Base-by-base conservation (phyloP, 495 filamentous ascomycete genomes). In the Penicillium tannophilum region DNA sequence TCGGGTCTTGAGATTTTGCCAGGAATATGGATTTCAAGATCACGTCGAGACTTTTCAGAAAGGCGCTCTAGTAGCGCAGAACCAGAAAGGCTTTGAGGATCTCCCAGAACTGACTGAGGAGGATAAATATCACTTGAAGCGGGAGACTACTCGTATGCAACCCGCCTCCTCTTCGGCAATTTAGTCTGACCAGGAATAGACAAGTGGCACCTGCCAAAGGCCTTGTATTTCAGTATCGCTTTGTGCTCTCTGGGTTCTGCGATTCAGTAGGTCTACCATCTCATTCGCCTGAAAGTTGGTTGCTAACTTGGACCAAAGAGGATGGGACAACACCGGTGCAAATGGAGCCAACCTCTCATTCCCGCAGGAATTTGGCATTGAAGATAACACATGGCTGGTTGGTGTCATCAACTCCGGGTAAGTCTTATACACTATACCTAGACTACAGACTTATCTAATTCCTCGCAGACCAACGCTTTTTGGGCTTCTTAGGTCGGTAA, bases 161-260 rank as follows among this genome's bases (percentile, higher is more conserved):
- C 20, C 20, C 28, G 54, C 4, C 23, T 12, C n/a, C 24, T 42
- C 44, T 14, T 16, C 39, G 28, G 24, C 23, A 42, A 33, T 19
- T 33, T 43, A 49, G 45, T 31, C 49, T 52, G 11, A 52, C 1
- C 28, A 7, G 23, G n/a, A 19, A 41, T 16, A 62, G 59, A 86
- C 65, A 84, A 84, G 58, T 90, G 85, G 83, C 74, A 79, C 42
- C 81, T 86, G 44, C 87, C 88, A 6, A 60, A 47, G 55, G 74
- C 76, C 31, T 79, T 90, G 6, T 90, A 89, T 67, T 77, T 85
- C 43, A 88, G 85, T 44, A 85, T 90, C 63, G 74, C 83, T 43
- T 74, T 88, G 26, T 86, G 84, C 62, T 88, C 87, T 47, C 81
- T 90, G 45, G 88, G 83, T n/a, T 87, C 88, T 44, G 86, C 85